phyloP scores from a whole-genome alignment of 345 rosid species.

The Eutrema japonicum region DNA sequence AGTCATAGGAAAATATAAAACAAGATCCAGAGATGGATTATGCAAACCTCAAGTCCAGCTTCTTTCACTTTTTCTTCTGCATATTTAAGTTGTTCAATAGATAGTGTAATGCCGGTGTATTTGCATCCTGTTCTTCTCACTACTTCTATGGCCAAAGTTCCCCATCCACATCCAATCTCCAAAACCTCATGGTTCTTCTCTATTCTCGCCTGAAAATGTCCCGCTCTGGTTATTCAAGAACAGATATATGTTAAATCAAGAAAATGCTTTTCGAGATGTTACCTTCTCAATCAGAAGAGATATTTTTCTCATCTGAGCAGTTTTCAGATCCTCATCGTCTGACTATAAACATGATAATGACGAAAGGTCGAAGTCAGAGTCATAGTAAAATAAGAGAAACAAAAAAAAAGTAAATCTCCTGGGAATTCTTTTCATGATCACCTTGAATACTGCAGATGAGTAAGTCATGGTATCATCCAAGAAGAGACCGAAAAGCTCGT shows the following conservation, averaged over 20 bases:
- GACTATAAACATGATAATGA: constrained; percentile 43
- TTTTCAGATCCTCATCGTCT: constrained; percentile 67
- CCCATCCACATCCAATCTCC: constrained; percentile 97
- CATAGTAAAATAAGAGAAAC: constrained; percentile 14
- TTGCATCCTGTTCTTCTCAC: constrained; percentile 86
- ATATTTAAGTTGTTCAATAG: constrained; percentile 72
- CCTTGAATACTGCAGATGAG: constrained; percentile 88
- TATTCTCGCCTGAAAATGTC: constrained; percentile 59
- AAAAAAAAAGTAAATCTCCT: background rate
- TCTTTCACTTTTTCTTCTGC: constrained; percentile 75
- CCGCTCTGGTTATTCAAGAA: background rate
- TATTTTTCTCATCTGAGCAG: constrained; percentile 79
- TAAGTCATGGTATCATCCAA: constrained; percentile 91
- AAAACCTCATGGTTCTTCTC: constrained; percentile 66
- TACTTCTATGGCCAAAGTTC: constrained; percentile 82
- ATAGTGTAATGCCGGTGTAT: constrained; percentile 84
- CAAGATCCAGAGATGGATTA: constrained; percentile 7
- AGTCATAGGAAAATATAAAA: constrained; percentile 13
- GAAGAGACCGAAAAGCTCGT: constrained; percentile 75
- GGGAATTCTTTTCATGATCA: constrained; percentile 20
- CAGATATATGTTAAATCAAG: constrained; percentile 9
- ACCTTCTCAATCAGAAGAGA: constrained; percentile 75
- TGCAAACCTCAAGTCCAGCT: constrained; percentile 85
- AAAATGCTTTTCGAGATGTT: constrained; percentile 6
- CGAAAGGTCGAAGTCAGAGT: background rate